Evolutionary conservation across 305 asterid species (phyloP), one percentile per base, ranked within the genome.

Genomic region (Fraxinus latifolia): DNA sequence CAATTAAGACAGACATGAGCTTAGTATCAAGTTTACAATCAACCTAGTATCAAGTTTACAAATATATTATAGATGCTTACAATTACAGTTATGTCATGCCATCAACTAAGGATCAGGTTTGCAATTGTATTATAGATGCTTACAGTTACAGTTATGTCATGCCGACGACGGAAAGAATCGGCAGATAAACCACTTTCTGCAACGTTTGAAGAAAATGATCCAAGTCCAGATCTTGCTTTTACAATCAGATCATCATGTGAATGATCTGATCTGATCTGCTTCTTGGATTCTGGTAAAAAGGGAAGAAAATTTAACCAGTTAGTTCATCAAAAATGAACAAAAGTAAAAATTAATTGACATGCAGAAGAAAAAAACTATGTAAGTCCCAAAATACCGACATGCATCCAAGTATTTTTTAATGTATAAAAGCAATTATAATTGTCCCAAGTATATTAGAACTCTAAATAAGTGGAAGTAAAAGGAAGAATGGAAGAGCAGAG

Each of bases 61-160:
- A 32, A 62, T 36, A 82, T 55, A 76, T 47, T 74, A 80, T 4
- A 79, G 82, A 86, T 75, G 76, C 98, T 90, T 88, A 96, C 99
- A 9, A 92, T 80, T 37, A 95, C 97, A 81, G 95, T 85, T 81
- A 96, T 96, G 85, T 96, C 99, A 89, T 96, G 98, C 83, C 78
- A 36, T 36, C 11, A 36, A 36, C 42, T 36, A 7, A 36, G 42
- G 1, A 7, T 36, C 42, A 36, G 11, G 42, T 36, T 7, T 36
- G 1, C 9, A 14, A 32, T 42, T 36, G 81, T 55, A 76, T 47
- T 74, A 80, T 4, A 79, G 83, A 86, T 75, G 76, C 98, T 90
- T 88, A 96, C 99, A 9, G 94, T 80, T 37, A 96, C 97, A 81
- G 95, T 85, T 81, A 96, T 96, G 85, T 96, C 99, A 89, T 96